phyloP scores from a whole-genome alignment of 2,329 filamentous ascomycete species.

The Alternaria panax region DNA sequence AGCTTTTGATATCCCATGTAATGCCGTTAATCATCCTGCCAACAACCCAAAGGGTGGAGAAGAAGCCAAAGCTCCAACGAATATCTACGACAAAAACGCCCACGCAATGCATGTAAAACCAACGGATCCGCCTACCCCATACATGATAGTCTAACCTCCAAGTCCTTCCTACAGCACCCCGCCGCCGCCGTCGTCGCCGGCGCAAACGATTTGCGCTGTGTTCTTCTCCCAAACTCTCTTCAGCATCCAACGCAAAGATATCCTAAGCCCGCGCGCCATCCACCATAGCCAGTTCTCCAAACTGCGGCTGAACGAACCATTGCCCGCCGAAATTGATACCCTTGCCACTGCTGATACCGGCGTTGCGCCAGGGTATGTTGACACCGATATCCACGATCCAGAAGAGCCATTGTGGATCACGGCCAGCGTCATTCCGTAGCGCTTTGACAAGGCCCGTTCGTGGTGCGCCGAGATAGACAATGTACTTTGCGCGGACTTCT shows the following conservation, averaged over 20 bases:
- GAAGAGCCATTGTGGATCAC: slow-evolving; percentile 72
- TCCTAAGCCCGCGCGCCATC: slow-evolving; percentile 11
- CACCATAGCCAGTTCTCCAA: slow-evolving; percentile 25
- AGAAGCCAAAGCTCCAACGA: neutral
- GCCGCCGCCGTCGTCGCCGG: neutral
- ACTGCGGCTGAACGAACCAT: slow-evolving; percentile 79
- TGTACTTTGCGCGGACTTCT: slow-evolving; percentile 80
- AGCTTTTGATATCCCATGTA: slow-evolving; percentile 6
- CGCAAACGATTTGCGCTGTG: neutral
- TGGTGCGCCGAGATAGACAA: slow-evolving; percentile 86
- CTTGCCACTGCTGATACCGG: slow-evolving; percentile 78
- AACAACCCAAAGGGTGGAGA: neutral
- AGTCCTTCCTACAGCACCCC: neutral
- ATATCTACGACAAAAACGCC: slow-evolving; percentile 4
- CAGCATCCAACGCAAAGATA: neutral
- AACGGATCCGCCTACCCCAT: neutral
- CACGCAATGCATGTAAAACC: slow-evolving; percentile 14
- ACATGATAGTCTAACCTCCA: neutral
- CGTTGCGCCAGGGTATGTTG: slow-evolving; percentile 83
- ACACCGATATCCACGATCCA: slow-evolving; percentile 89
- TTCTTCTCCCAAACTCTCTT: neutral
- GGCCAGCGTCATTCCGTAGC: slow-evolving; percentile 66
- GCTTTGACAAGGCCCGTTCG: slow-evolving; percentile 84
- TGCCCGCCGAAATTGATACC: slow-evolving; percentile 87
- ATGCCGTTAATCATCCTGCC: slow-evolving; percentile 5